A percentile compares a stretch with the other conserved stretches of the same genome.
Evolutionary conservation across 805 yeast genomes (phyloP).

Genomic region (Yarrowia sp.): DNA sequence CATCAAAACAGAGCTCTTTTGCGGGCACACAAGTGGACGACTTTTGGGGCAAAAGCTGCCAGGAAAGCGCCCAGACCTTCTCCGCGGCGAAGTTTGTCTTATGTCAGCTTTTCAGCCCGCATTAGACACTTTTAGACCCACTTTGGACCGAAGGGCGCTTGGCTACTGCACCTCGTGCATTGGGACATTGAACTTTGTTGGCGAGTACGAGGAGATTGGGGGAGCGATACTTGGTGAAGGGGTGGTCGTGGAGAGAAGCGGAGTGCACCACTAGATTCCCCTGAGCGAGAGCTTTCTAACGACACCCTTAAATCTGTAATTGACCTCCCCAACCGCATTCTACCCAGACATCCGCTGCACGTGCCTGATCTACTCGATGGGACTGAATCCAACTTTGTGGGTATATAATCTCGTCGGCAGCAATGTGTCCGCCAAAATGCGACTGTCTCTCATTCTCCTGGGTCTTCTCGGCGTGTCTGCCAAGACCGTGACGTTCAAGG

Average conservation of each 20-base stretch:
- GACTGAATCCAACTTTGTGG: no score
- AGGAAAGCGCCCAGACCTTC: no score
- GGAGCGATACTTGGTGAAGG: no score
- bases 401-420: neutral
- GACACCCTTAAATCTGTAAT: no score
- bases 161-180: neutral
- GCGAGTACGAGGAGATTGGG: neutral
- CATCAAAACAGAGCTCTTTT: neutral
- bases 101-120: no score
- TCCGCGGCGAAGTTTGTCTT: no score
- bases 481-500: slow-evolving; percentile 4
- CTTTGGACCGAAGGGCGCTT: neutral
- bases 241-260: no score
- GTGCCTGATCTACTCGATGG: slow-evolving; percentile 12
- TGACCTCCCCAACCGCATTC: no score
- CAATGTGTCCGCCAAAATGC: no score
- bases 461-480: neutral
- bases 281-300: neutral
- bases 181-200: slow-evolving; percentile 9
- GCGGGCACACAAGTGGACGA: no score
- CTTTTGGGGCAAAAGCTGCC: no score
- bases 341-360: neutral
- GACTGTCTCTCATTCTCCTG: neutral
- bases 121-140: no score
- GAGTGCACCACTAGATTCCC: neutral